A percentile compares a stretch with the other conserved stretches of the same genome.
These are phyloP conservation scores for Alisma plantagoaquatica DNA, from an alignment of 106 monocot species.

Conservation along the genomic window DNA sequence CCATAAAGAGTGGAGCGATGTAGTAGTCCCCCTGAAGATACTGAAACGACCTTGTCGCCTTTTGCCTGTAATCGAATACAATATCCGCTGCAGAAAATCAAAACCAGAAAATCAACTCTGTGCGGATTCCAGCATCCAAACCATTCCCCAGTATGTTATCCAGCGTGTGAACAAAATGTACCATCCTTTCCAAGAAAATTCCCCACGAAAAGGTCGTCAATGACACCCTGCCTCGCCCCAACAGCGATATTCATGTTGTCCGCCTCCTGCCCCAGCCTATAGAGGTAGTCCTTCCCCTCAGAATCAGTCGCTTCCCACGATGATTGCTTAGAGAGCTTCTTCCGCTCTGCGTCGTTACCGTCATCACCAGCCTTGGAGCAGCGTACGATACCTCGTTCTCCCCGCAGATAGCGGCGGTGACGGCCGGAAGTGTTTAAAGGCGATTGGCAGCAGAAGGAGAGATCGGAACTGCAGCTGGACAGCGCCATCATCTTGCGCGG, in stretches of 20 bases:
- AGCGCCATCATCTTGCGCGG: too few species aligned
- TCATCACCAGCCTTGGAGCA: too few species aligned
- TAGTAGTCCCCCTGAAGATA: constrained; percentile 87
- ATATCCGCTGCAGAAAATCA: constrained; percentile 72
- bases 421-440: too few species aligned
- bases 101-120: too few species aligned
- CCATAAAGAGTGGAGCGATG: constrained; percentile 76
- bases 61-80: constrained; percentile 92
- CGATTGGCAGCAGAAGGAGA: too few species aligned
- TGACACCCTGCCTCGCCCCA: constrained; percentile 58
- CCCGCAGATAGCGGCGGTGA: too few species aligned
- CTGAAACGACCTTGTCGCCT: constrained; percentile 85
- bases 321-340: constrained; percentile 67
- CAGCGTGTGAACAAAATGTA: too few species aligned
- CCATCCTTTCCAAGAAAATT: constrained; percentile 83
- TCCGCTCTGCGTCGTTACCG: neutral
- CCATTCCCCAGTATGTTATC: too few species aligned
- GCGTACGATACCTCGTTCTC: too few species aligned
- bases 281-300: constrained; percentile 65
- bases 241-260: constrained; percentile 85
- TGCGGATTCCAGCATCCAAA: too few species aligned
- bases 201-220: constrained; percentile 82
- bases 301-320: constrained; percentile 76
- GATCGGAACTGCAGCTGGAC: too few species aligned
- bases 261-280: constrained; percentile 65